Evolutionary conservation across 768 basidiomycete species (phyloP), one percentile per base, ranked within the genome.

Genomic region (Trametes maxima): DNA sequence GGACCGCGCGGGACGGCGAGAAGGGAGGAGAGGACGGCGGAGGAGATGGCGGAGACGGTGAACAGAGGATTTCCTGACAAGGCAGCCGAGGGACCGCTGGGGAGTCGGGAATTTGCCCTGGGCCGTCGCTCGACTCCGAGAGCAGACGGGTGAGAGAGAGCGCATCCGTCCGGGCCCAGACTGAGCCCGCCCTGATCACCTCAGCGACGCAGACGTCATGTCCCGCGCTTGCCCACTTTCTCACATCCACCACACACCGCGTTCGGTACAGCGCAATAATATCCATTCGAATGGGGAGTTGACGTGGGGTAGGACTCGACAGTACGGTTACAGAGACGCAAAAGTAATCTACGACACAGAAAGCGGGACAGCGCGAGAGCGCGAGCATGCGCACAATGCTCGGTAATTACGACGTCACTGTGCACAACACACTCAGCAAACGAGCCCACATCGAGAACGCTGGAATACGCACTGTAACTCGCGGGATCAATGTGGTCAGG

Each of bases 401-500:
- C 54, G 51, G 25, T 10, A 24, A 60, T 65, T 65, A 67, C 22
- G 66, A 67, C 35, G 66, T 67, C 66, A 67, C 66, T 67, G 52
- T 16, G 49, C 25, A 46, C 19, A 43, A 24, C 44, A 49, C 13
- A 8, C 25, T 64, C 17, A 57, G 51, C 19, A 11, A 49, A 21
- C 43, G 25, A 37, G 4, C 12, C 53, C 17, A 36, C 21, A 0
- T 21, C 7, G n/a, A 54, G 37, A 35, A 63, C 24, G 22, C 2
- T 24, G 45, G 17, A 53, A 57, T 17, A 87, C 92, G 74, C 69
- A 95, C 94, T 98, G 82, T 98, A 98, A 66, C 88, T 95, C 39
- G 94, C 89, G 44, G 94, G 90, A 70, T 97, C 94, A 67, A 98
- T 93, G 69, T 90, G 89, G 52, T 94, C 93, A 19, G 96, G 96